A percentile compares a stretch with the other conserved stretches of the same genome.
Evolutionary conservation across 2,329 filamentous ascomycete genomes (phyloP).

Genomic region (Sporothrix globosa): DNA sequence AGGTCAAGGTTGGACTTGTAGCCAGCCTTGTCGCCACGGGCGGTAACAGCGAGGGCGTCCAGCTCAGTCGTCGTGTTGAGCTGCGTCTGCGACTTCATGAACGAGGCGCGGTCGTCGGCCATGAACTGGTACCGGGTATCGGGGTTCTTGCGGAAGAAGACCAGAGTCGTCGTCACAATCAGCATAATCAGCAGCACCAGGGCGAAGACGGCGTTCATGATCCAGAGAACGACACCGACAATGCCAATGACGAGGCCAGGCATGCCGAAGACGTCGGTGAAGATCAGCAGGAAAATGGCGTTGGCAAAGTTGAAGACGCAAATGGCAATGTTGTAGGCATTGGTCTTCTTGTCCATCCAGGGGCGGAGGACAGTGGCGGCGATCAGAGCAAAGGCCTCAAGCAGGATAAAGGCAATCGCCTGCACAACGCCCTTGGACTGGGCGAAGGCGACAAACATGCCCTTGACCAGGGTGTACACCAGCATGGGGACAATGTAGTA

Average conservation of each 20-base stretch:
- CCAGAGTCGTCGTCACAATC: slow-evolving; percentile 65
- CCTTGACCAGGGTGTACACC: slow-evolving; percentile 73
- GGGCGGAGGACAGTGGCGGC: slow-evolving; percentile 73
- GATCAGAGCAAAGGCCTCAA: slow-evolving; percentile 74
- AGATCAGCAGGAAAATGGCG: slow-evolving; percentile 77
- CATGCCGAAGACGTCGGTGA: slow-evolving; percentile 79
- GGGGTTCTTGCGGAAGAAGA: slow-evolving; percentile 81
- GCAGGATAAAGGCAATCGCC: slow-evolving; percentile 73
- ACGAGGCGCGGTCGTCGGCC: slow-evolving; percentile 84
- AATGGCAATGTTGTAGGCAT: slow-evolving; percentile 86
- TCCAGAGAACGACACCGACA: slow-evolving; percentile 81
- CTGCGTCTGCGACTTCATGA: slow-evolving; percentile 85
- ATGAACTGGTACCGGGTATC: slow-evolving; percentile 87
- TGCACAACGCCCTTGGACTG: slow-evolving; percentile 70
- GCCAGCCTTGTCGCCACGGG: slow-evolving; percentile 71
- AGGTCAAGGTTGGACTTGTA: slow-evolving; percentile 65
- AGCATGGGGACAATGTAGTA: slow-evolving; percentile 81
- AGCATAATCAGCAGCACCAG: slow-evolving; percentile 77
- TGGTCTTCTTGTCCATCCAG: slow-evolving; percentile 97
- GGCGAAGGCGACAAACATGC: slow-evolving; percentile 77
- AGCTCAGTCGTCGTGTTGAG: slow-evolving; percentile 72
- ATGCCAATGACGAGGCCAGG: slow-evolving; percentile 78
- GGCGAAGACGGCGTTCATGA: slow-evolving; percentile 77
- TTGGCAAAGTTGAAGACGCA: slow-evolving; percentile 81
- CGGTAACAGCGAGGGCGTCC: slow-evolving; percentile 79